These are phyloP conservation scores for Scutellaria barbata DNA, from an alignment of 257 asterid species.

Conservation along the genomic window DNA sequence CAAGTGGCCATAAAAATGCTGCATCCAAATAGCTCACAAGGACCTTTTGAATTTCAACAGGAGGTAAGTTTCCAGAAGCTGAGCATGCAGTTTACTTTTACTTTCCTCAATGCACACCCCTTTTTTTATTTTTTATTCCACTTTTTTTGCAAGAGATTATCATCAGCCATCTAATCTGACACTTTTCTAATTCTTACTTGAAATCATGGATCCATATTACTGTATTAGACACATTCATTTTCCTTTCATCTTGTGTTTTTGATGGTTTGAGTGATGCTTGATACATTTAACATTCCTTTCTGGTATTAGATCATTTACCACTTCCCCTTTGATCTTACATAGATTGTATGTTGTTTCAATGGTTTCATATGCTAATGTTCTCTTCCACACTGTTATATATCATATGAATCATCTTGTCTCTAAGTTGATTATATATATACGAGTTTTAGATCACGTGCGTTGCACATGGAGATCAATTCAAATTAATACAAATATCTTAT, in stretches of 20 bases:
- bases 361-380: background rate
- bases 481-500: too few species aligned
- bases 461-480: too few species aligned
- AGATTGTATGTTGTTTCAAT: background rate
- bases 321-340: background rate
- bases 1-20: slow-evolving; percentile 83
- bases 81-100: background rate
- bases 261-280: slow-evolving; percentile 1
- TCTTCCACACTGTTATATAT: background rate
- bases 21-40: slow-evolving; percentile 73
- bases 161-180: background rate
- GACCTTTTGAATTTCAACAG: slow-evolving; percentile 79
- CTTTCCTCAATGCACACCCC: too few species aligned
- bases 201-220: background rate
- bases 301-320: background rate
- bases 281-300: background rate
- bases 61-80: slow-evolving; percentile 57
- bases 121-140: too few species aligned
- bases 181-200: background rate
- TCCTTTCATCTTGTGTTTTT: background rate
- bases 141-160: too few species aligned
- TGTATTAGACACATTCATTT: background rate
- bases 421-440: background rate
- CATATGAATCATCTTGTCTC: background rate
- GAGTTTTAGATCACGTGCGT: too few species aligned